Evolutionary conservation across 2,329 filamentous ascomycete species (phyloP).

Genomic region (Aureobasidium uvarum): DNA sequence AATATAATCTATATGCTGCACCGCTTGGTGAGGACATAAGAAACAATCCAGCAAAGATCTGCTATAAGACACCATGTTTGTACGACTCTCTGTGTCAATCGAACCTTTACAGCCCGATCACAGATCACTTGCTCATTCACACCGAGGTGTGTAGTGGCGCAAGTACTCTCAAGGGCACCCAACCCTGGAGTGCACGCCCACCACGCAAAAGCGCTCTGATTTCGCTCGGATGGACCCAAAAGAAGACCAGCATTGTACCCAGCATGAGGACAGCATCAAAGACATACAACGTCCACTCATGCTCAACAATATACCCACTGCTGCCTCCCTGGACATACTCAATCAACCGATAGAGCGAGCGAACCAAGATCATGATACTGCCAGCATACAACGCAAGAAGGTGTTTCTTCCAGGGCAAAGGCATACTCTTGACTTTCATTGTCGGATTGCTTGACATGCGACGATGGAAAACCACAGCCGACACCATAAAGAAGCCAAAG

Average conservation of each 20-base stretch:
- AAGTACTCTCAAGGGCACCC: constrained; percentile 10
- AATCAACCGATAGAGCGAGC: constrained; percentile 49
- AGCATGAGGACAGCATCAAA: constrained; percentile 49
- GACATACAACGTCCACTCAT: constrained; percentile 47
- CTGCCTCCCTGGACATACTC: constrained; percentile 49
- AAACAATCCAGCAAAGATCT: too few relatives aligned
- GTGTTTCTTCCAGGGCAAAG: constrained; percentile 38
- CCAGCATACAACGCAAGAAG: constrained; percentile 43
- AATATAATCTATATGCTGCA: too few relatives aligned
- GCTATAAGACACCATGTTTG: too few relatives aligned
- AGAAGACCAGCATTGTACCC: constrained; percentile 30
- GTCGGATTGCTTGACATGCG: constrained; percentile 37
- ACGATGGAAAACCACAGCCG: constrained; percentile 51
- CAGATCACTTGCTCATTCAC: too few relatives aligned
- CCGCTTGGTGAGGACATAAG: too few relatives aligned
- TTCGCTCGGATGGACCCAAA: constrained; percentile 15
- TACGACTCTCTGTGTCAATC: too few relatives aligned
- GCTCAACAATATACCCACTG: constrained; percentile 43
- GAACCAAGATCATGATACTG: constrained; percentile 46
- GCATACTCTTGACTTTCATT: constrained; percentile 31
- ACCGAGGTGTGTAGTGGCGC: not conserved
- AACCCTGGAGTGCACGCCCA: not conserved
- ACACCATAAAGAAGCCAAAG: constrained; percentile 56
- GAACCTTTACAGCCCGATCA: too few relatives aligned
- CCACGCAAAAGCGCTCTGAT: constrained; percentile 8